These are phyloP conservation scores for Penicillium atrosanguineum DNA, from an alignment of 495 filamentous ascomycete genomes.

Conservation along the genomic window DNA sequence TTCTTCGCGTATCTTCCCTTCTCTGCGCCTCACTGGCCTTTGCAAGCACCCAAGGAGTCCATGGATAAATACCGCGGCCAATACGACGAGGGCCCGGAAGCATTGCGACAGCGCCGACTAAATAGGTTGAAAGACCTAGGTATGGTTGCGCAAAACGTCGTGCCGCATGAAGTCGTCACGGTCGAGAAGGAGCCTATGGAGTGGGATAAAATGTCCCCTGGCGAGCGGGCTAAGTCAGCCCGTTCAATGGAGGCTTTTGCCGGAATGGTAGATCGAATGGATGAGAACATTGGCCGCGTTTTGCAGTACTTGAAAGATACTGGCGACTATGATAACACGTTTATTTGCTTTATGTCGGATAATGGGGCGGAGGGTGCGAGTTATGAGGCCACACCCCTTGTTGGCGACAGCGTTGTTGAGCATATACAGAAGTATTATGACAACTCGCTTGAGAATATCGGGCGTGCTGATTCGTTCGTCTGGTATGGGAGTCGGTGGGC, in stretches of 20 bases:
- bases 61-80: conserved; percentile 37
- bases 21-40: conserved; percentile 46
- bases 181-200: too few relatives aligned
- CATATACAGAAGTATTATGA: conserved; percentile 51
- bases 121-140: conserved; percentile 34
- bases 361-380: conserved; percentile 55
- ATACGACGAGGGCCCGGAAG: conserved; percentile 44
- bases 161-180: conserved; percentile 29
- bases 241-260: conserved; percentile 56
- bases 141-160: conserved; percentile 31
- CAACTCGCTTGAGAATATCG: conserved; percentile 59
- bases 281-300: conserved; percentile 50
- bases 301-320: conserved; percentile 46
- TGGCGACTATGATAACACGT: conserved; percentile 54
- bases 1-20: conserved; percentile 46
- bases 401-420: not conserved
- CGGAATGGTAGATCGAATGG: conserved; percentile 54
- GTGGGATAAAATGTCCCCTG: too few relatives aligned
- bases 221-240: conserved; percentile 35
- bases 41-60: conserved; percentile 35
- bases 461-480: conserved; percentile 53
- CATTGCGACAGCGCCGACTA: conserved; percentile 30
- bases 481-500: conserved; percentile 62
- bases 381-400: conserved; percentile 19
- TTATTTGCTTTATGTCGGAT: conserved; percentile 54